phyloP scores from a whole-genome alignment of 495 filamentous ascomycete species.

The Podospora pseudocomata region DNA sequence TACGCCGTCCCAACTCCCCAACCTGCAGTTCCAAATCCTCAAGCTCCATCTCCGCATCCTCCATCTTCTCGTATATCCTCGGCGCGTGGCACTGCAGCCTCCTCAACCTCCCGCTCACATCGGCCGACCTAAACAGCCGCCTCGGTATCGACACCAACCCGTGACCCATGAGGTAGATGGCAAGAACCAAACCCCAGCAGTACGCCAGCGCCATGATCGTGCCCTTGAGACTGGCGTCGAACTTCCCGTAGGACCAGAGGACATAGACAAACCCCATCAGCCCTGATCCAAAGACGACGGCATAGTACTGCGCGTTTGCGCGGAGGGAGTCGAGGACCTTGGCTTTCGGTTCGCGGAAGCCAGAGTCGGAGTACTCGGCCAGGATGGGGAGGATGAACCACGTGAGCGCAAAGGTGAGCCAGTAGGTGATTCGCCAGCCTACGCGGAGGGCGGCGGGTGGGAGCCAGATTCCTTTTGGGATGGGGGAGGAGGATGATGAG shows the following conservation, averaged over 20 bases:
- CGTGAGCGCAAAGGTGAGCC: constrained; percentile 91
- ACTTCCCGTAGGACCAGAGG: constrained; percentile 65
- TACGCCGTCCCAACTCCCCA: constrained; percentile 68
- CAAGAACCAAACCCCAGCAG: constrained; percentile 83
- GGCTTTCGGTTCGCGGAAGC: constrained; percentile 78
- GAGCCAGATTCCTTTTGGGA: constrained; percentile 61
- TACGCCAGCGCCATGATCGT: constrained; percentile 91
- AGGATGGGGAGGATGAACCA: constrained; percentile 94
- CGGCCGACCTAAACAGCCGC: constrained; percentile 70
- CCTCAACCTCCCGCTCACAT: constrained; percentile 64
- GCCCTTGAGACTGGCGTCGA: constrained; percentile 62
- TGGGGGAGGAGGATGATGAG: constrained; percentile 49
- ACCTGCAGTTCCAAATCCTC: constrained; percentile 81
- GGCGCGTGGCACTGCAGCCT: constrained; percentile 76
- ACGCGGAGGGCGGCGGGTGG: constrained; percentile 69
- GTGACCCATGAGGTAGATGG: constrained; percentile 96
- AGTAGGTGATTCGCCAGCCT: constrained; percentile 90
- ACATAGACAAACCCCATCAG: constrained; percentile 77
- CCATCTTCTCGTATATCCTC: constrained; percentile 77
- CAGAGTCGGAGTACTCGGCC: constrained; percentile 88
- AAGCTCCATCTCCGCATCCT: constrained; percentile 75
- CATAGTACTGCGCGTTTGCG: constrained; percentile 82
- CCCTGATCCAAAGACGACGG: constrained; percentile 68
- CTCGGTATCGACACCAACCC: constrained; percentile 89
- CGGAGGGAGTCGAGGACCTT: constrained; percentile 79